These are phyloP conservation scores for Orobanche coerulescens DNA, from an alignment of 257 asterid species.

Conservation along the genomic window DNA sequence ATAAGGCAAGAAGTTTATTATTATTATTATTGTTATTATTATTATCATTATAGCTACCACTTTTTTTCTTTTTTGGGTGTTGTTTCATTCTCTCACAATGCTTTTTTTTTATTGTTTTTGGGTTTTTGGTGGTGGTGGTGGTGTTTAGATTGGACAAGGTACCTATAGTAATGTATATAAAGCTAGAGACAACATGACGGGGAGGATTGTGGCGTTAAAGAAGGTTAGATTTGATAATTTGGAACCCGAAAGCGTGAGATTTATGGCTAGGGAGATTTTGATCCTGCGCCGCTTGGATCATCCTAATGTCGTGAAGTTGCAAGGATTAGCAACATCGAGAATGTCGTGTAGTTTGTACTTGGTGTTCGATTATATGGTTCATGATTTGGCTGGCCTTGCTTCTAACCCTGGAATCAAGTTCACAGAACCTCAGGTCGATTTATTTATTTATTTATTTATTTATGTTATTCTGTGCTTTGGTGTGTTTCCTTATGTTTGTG, in stretches of 20 bases:
- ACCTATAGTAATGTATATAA: constrained; percentile 82
- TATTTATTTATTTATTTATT: background rate
- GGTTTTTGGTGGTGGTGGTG: constrained; percentile 19
- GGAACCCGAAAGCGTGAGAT: constrained; percentile 87
- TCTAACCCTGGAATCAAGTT: constrained; percentile 71
- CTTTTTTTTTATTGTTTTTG: constrained; percentile 7
- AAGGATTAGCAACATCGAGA: constrained; percentile 78
- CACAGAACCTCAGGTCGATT: constrained; percentile 65
- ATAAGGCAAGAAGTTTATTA: constrained; percentile 42
- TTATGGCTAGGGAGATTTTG: constrained; percentile 92
- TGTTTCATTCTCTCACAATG: constrained; percentile 18
- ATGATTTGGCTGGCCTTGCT: constrained; percentile 83
- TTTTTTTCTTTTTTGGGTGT: constrained; percentile 10
- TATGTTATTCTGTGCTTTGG: background rate
- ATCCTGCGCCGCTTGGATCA: constrained; percentile 83
- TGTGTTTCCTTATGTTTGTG: constrained; percentile 16
- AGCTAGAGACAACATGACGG: constrained; percentile 66
- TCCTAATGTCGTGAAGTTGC: constrained; percentile 73
- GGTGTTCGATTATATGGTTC: constrained; percentile 79
- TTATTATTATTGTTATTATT: no score
- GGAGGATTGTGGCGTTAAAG: constrained; percentile 67
- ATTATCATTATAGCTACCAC: constrained; percentile 10
- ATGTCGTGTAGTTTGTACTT: constrained; percentile 86
- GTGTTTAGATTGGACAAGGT: constrained; percentile 80
- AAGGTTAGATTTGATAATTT: constrained; percentile 83